Conservation (phyloP, 306 rosid genomes). For the Gastrolobium villosum region DNA sequence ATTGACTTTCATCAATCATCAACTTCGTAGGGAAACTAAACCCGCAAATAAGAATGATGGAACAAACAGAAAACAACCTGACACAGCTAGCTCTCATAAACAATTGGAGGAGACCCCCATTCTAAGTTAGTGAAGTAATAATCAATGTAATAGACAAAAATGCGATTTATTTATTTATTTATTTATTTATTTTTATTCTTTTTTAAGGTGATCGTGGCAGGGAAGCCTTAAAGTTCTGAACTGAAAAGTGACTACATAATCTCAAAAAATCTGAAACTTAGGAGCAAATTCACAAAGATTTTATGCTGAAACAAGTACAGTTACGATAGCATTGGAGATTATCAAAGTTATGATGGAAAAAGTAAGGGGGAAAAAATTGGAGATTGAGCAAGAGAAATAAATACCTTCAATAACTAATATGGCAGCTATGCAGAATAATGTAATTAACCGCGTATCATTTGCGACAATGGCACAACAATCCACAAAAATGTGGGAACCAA, state of each 20-base stretch:
- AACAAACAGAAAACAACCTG: conserved; percentile 13
- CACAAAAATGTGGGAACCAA: neutral
- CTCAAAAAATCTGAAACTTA: conserved; percentile 7
- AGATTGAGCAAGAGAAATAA: no score
- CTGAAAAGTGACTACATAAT: neutral
- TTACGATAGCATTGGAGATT: neutral
- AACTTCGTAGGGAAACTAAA: conserved; percentile 19
- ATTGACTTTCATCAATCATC: conserved; percentile 13
- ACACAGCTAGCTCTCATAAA: neutral
- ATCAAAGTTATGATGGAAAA: neutral
- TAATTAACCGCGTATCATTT: neutral
- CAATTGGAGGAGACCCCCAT: neutral
- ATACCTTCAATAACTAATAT: neutral
- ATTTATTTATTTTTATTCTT: neutral
- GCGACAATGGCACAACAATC: neutral
- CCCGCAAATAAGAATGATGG: conserved; percentile 29
- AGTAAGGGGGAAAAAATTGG: no score
- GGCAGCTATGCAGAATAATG: neutral
- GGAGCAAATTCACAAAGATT: no score
- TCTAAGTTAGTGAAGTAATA: neutral
- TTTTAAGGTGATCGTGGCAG: neutral
- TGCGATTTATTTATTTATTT: no score
- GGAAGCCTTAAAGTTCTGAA: neutral
- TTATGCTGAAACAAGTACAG: neutral
- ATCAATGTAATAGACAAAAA: neutral